Percentiles rank a stretch among this genome's conserved stretches.
Evolutionary conservation across 2,329 filamentous ascomycete genomes (phyloP).

Genomic region (Apiospora hydei): DNA sequence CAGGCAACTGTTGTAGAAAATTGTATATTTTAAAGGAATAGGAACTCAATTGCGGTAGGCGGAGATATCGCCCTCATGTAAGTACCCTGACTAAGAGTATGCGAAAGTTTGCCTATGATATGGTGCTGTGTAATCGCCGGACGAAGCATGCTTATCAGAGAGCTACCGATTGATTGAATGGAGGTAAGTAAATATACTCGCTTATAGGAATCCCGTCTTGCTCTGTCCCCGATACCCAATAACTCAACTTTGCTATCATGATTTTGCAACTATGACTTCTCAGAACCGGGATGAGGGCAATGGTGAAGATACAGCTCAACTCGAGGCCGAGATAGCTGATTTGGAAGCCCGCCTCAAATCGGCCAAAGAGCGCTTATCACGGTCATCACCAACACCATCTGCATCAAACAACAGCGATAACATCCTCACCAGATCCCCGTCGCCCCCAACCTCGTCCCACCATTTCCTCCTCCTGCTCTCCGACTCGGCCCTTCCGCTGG

Average conservation of each 20-base stretch:
- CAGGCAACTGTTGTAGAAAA: slow-evolving; percentile 4
- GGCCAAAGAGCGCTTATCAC: slow-evolving; percentile 44
- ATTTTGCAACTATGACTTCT: background rate
- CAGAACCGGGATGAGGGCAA: background rate
- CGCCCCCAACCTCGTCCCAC: slow-evolving; percentile 38
- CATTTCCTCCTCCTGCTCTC: slow-evolving; percentile 81
- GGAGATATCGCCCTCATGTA: background rate
- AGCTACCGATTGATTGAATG: slow-evolving; percentile 3
- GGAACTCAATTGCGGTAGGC: background rate
- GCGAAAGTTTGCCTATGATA: slow-evolving; percentile 13
- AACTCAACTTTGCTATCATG: background rate
- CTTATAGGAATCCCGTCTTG: background rate
- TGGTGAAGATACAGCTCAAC: slow-evolving; percentile 34
- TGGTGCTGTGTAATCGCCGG: background rate
- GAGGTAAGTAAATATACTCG: background rate
- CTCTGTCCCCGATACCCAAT: background rate
- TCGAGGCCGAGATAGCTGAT: slow-evolving; percentile 63
- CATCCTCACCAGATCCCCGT: slow-evolving; percentile 22
- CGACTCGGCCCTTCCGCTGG: slow-evolving; percentile 82
- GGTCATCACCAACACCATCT: slow-evolving; percentile 14
- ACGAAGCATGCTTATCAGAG: slow-evolving; percentile 7
- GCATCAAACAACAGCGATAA: slow-evolving; percentile 22
- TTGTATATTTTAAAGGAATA: background rate
- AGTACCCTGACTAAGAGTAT: slow-evolving; percentile 15
- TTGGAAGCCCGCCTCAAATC: slow-evolving; percentile 61